Percentiles rank a stretch among this genome's conserved stretches.
Conservation (phyloP, 106 monocot genomes). For the Dendrobium nobile region DNA sequence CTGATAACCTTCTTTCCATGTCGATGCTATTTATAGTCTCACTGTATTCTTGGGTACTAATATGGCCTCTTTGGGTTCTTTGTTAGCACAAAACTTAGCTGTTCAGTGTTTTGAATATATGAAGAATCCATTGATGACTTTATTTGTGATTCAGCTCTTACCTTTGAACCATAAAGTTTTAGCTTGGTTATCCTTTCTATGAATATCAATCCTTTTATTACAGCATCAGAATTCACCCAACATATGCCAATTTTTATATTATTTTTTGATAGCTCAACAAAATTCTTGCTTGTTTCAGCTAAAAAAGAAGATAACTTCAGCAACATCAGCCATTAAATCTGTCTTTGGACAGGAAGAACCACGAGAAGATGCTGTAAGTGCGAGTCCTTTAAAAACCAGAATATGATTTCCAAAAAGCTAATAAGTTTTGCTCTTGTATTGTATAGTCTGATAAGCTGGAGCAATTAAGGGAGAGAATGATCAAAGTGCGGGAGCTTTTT, state of each 20-base stretch:
- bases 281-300: slow-evolving; percentile 36
- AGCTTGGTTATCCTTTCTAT: background rate
- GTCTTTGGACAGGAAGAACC: slow-evolving; percentile 78
- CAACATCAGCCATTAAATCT: slow-evolving; percentile 98
- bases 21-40: no score
- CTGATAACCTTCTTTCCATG: no score
- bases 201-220: background rate
- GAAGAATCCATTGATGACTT: background rate
- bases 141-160: background rate
- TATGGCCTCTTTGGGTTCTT: no score
- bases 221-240: background rate
- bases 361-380: slow-evolving; percentile 60
- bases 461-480: slow-evolving; percentile 89
- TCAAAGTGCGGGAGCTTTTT: slow-evolving; percentile 91
- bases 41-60: no score
- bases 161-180: background rate
- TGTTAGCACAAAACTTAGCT: no score
- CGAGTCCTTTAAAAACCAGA: background rate
- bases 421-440: slow-evolving; percentile 5
- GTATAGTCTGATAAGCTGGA: slow-evolving; percentile 88
- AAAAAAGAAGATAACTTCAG: slow-evolving; percentile 76
- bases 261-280: background rate
- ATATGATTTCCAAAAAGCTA: background rate
- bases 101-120: background rate
- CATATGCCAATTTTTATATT: background rate